Base-by-base conservation (phyloP, 257 asterid genomes). In the Agastache rugosa region DNA sequence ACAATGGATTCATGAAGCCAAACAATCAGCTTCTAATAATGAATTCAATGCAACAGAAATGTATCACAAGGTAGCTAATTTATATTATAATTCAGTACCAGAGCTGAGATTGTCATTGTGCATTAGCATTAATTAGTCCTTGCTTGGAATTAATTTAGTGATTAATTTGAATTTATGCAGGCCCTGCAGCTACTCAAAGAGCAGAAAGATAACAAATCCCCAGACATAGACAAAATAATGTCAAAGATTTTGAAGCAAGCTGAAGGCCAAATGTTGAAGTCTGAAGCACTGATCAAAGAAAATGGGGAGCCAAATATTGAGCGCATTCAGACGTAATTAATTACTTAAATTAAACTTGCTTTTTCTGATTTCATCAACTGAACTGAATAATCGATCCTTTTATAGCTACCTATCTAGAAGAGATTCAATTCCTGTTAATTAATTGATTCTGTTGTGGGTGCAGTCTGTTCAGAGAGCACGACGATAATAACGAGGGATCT, bases 231-330 rank as follows among this genome's bases (percentile, higher is more conserved):
- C 35, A 55, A 53, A 34, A 78, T 87, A 63, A 65, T 85, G 83
- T 79, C 90, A 0, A 83, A 83, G 85, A 71, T 85, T 62, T 64
- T 85, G 67, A 74, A 66, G 72, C 92, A 87, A 67, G 83, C 88
- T 4, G 82, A 87, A 76, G 79, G 74, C 20, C 74, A 82, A 16
- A 11, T 82, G 45, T 76, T 83, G 54, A 81, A 69, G 79, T 70
- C 85, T 11, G 76, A 85, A 78, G 59, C 72, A 63, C 85, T 87
- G 6, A 71, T 79, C 76, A 76, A 84, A 9, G 64, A 75, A 1
- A 86, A 83, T 8, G 93, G 92, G 72, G 84, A 80, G 78, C 93
- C 89, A 34, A 79, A 85, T 50, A 48, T 64, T 0, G 87, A 87
- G 54, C 79, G 78, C 35, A 85, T 87, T 68, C 59, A 78, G 72